Evolutionary conservation across 441 rosid species (phyloP).

Genomic region (Erysimum cheiri): DNA sequence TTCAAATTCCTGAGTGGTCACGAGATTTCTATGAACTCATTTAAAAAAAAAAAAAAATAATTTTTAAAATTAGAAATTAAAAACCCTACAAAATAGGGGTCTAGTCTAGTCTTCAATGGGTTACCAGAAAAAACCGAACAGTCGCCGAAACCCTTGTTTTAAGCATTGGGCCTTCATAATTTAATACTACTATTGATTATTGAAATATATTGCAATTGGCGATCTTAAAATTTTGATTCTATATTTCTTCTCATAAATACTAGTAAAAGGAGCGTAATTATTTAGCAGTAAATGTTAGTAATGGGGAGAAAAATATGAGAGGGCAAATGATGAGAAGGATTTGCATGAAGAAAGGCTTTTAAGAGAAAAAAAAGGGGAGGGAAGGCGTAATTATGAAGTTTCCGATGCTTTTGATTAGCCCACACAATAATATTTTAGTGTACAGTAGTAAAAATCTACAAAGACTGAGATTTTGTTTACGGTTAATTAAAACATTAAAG

Average conservation of each 20-base stretch:
- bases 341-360: slow-evolving; percentile 26
- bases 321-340: slow-evolving; percentile 36
- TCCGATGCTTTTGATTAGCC: slow-evolving; percentile 29
- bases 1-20: slow-evolving; percentile 44
- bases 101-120: neutral
- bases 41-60: neutral
- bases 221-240: neutral
- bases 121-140: slow-evolving; percentile 39
- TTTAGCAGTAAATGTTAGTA: slow-evolving; percentile 9
- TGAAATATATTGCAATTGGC: neutral
- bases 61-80: neutral
- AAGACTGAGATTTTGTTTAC: slow-evolving; percentile 6
- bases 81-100: slow-evolving; percentile 17
- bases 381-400: slow-evolving; percentile 38
- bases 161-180: no score
- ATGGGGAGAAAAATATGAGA: neutral
- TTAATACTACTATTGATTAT: neutral
- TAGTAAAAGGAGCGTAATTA: slow-evolving; percentile 4
- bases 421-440: slow-evolving; percentile 9
- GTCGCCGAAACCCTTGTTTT: slow-evolving; percentile 11
- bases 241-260: neutral
- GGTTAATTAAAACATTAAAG: slow-evolving; percentile 12
- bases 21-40: slow-evolving; percentile 41
- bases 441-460: neutral
- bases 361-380: slow-evolving; percentile 11